These are phyloP conservation scores for Debaryomyces sp. DNA, from an alignment of 1,139 yeast species.

Conservation along the genomic window DNA sequence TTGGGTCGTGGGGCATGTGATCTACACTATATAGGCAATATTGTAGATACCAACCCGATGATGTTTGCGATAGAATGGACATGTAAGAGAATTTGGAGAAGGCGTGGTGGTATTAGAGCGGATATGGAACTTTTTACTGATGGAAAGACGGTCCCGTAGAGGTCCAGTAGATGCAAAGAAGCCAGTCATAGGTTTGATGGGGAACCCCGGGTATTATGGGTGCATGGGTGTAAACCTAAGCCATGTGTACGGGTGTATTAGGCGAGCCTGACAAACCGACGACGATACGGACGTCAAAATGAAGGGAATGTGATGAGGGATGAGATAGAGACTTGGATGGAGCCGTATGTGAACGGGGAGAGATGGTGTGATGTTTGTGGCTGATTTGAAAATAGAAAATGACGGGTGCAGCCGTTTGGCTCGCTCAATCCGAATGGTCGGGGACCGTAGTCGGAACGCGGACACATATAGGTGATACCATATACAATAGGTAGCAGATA, in stretches of 20 bases:
- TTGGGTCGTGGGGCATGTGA: background rate
- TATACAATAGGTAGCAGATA: too few species aligned
- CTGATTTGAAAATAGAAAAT: background rate
- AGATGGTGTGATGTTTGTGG: background rate
- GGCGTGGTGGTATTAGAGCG: background rate
- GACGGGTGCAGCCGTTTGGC: background rate
- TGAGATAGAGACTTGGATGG: background rate
- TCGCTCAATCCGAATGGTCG: background rate
- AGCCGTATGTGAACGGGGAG: background rate
- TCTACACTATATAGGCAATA: slow-evolving; percentile 3
- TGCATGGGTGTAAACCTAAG: background rate
- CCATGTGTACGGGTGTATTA: background rate
- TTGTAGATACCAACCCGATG: background rate
- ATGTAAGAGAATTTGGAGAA: background rate
- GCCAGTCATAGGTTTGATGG: background rate
- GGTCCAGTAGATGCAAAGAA: background rate
- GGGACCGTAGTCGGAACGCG: background rate
- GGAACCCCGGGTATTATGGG: background rate
- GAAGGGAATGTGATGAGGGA: background rate
- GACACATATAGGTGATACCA: too few species aligned
- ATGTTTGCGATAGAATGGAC: background rate
- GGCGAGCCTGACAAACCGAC: background rate
- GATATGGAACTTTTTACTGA: background rate
- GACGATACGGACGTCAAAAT: background rate
- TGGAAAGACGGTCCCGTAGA: background rate